phyloP scores from a whole-genome alignment of 768 basidiomycete species.

The Tubosaeta brunneosetosa region DNA sequence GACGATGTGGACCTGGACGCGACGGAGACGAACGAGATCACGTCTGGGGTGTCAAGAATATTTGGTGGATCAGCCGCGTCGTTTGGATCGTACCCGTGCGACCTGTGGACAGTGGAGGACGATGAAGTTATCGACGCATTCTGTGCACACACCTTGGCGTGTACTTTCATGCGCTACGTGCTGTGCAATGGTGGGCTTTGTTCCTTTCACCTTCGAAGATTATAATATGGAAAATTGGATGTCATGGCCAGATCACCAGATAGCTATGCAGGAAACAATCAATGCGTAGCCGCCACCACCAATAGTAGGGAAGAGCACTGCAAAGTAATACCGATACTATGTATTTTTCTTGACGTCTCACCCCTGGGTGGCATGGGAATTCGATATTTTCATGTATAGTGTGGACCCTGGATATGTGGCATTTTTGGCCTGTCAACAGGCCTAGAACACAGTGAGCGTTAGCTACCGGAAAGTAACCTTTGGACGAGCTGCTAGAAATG shows the following conservation, averaged over 20 bases:
- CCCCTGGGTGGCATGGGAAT: neutral
- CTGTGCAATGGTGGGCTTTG: neutral
- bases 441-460: neutral
- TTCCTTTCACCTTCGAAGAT: neutral
- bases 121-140: constrained; percentile 4
- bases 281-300: neutral
- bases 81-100: neutral
- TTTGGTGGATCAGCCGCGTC: neutral
- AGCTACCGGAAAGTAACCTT: neutral
- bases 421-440: neutral
- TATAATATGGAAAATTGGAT: neutral
- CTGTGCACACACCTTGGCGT: neutral
- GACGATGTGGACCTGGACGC: constrained; percentile 6
- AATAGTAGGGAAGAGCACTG: neutral
- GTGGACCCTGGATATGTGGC: neutral
- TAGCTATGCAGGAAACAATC: neutral
- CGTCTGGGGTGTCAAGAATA: neutral
- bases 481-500: neutral
- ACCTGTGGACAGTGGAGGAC: constrained; percentile 4
- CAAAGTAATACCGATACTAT: neutral
- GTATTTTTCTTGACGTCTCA: neutral
- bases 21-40: neutral
- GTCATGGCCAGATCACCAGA: too few species aligned
- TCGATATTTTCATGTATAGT: neutral
- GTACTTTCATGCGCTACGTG: neutral